Evolutionary conservation across 2,329 filamentous ascomycete genomes (phyloP).

Genomic region (Exophiala calicioides): DNA sequence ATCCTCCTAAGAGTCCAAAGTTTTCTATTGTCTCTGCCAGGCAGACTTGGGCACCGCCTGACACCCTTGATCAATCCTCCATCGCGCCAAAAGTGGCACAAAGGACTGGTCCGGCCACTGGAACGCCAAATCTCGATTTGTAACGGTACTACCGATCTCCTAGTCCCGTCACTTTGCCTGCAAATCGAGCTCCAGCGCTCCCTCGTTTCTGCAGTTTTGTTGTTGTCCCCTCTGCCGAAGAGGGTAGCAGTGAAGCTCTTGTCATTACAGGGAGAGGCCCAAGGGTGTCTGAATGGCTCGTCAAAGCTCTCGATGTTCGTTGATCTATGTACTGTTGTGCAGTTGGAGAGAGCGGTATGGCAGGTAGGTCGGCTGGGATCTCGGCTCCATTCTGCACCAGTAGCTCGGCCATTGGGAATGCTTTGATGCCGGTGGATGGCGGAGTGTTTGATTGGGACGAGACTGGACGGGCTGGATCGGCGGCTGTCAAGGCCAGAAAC

Average conservation of each 20-base stretch:
- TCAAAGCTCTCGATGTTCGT: slow-evolving; percentile 53
- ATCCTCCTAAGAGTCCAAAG: no score
- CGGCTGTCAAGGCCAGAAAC: slow-evolving; percentile 87
- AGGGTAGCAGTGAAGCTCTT: slow-evolving; percentile 16
- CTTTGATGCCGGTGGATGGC: slow-evolving; percentile 46
- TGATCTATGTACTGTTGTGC: slow-evolving; percentile 84
- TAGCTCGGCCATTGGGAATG: slow-evolving; percentile 88
- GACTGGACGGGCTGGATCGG: slow-evolving; percentile 78
- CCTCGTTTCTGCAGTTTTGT: slow-evolving; percentile 73
- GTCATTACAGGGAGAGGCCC: slow-evolving; percentile 61
- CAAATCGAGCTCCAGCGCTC: slow-evolving; percentile 72
- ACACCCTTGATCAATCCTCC: not conserved
- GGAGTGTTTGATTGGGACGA: slow-evolving; percentile 41
- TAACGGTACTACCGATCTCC: slow-evolving; percentile 42
- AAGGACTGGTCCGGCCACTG: slow-evolving; percentile 13
- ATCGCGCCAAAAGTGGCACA: slow-evolving; percentile 17
- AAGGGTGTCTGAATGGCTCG: slow-evolving; percentile 60
- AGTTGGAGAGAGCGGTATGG: slow-evolving; percentile 78
- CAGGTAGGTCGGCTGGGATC: slow-evolving; percentile 71
- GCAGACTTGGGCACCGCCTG: slow-evolving; percentile 1
- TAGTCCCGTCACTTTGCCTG: slow-evolving; percentile 49
- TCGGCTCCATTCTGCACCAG: slow-evolving; percentile 92
- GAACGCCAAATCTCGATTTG: slow-evolving; percentile 11
- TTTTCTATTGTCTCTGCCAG: no score
- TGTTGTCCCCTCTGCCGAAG: slow-evolving; percentile 52